These are phyloP conservation scores for Raffaelea albimanens DNA, from an alignment of 2,329 filamentous ascomycete species.

Conservation along the genomic window DNA sequence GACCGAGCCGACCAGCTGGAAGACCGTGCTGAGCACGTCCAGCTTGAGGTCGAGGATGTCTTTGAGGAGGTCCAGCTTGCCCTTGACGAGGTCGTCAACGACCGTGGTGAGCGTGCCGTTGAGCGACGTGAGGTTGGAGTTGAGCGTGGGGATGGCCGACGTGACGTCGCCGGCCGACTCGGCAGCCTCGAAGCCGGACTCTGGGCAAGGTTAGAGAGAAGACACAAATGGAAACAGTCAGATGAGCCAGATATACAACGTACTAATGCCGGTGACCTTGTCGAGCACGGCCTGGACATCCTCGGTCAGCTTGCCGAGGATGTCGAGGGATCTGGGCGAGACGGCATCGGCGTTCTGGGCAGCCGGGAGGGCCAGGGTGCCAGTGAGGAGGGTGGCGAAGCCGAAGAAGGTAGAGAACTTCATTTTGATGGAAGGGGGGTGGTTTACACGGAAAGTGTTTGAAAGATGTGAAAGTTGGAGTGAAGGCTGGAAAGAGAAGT, in stretches of 20 bases:
- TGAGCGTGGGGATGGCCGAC: background rate
- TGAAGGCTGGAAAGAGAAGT: background rate
- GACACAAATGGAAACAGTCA: background rate
- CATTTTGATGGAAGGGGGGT: conserved; percentile 6
- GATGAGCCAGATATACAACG: background rate
- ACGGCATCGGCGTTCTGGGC: background rate
- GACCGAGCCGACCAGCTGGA: background rate
- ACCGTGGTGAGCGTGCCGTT: conserved; percentile 1
- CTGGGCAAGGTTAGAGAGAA: background rate
- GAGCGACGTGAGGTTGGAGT: background rate
- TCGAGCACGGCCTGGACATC: background rate
- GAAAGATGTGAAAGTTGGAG: background rate
- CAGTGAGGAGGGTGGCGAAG: conserved; percentile 3
- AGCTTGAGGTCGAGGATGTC: background rate
- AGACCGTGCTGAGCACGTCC: background rate
- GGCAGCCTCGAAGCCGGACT: background rate
- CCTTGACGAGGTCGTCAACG: background rate
- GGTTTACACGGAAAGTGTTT: background rate
- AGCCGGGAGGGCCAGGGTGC: conserved; percentile 5
- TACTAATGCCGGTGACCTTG: background rate
- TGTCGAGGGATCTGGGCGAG: conserved; percentile 1
- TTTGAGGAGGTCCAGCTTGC: conserved; percentile 1
- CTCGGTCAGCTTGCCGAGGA: background rate
- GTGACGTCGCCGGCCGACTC: background rate
- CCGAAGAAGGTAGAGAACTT: conserved; percentile 10